Evolutionary conservation across 345 rosid species (phyloP), one percentile per base, ranked within the genome.

Genomic region (Salix viminalis): DNA sequence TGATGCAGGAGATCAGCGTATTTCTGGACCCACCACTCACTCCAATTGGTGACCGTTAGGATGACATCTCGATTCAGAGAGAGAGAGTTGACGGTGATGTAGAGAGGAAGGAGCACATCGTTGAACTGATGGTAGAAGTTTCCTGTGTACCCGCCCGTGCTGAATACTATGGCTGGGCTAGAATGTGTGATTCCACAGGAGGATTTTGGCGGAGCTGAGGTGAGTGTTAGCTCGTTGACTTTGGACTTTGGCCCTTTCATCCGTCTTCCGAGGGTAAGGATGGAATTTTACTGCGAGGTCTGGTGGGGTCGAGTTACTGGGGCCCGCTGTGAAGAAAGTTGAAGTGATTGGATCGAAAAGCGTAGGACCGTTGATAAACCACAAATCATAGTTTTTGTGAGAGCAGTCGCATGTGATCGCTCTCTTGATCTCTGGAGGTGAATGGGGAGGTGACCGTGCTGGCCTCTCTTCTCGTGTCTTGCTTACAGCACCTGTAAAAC

Each of bases 191-290:
- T 62, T 15, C 71, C 75, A 50, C 90, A 88, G 28, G 65, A 28
- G 7, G 75, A 61, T 50, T 58, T 32, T 14, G 75, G 5, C n/a
- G 74, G 83, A 54, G 62, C 67, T 0, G 87, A 79, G 9, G 77
- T 75, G 19, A 86, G 46, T 5, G 79, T 67, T 42, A 87, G 46
- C 62, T 87, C 87, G 54, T 80, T 74, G 78, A 87, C 77, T 26
- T 61, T 76, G 64, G 78, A 54, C 88, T 87, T 87, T 84, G 3
- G 79, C 75, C 11, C 3, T 2, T 46, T 75, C 12, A 26, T 89
- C 88, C 26, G 73, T 69, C 75, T 85, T 85, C 23, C 88, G 73
- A 4, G 88, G 87, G 74, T 85, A 81, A 1, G 90, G 91, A 28
- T 46, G 72, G 68, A 79, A 83, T 64, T 75, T 85, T 58, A 78